These are phyloP conservation scores for Fusarium sp. DNA, from an alignment of 2,329 filamentous ascomycete genomes.

Conservation along the genomic window DNA sequence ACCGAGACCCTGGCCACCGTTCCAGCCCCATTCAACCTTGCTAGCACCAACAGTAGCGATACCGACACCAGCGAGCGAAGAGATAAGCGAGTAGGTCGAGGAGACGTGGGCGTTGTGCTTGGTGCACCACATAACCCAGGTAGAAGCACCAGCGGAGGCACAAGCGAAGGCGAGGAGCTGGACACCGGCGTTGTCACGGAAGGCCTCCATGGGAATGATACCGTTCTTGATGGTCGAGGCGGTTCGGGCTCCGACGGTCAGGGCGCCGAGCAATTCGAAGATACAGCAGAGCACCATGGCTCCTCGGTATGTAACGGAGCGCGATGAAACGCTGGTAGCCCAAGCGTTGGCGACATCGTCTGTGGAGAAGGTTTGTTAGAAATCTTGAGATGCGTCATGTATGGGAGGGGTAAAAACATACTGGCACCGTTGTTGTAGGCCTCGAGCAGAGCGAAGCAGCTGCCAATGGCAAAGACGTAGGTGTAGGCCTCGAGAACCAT, in stretches of 20 bases:
- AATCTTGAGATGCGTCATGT: neutral
- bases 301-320: constrained; percentile 79
- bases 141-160: constrained; percentile 74
- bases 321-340: constrained; percentile 86
- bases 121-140: constrained; percentile 88
- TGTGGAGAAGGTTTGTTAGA: constrained; percentile 51
- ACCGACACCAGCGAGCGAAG: constrained; percentile 77
- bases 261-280: constrained; percentile 78
- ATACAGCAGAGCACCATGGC: constrained; percentile 77
- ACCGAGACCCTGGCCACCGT: constrained; percentile 76
- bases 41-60: constrained; percentile 75
- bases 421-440: constrained; percentile 86
- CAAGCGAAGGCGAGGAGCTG: constrained; percentile 79
- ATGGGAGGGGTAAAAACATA: constrained; percentile 60
- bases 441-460: constrained; percentile 81
- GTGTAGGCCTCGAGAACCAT: constrained; percentile 75
- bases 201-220: constrained; percentile 74
- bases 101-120: constrained; percentile 80
- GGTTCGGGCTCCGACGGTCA: constrained; percentile 77
- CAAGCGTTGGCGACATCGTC: constrained; percentile 89
- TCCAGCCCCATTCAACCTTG: constrained; percentile 79
- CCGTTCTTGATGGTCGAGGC: constrained; percentile 86
- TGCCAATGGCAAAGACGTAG: constrained; percentile 83
- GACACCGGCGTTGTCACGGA: constrained; percentile 73
- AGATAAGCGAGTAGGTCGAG: constrained; percentile 80